Evolutionary conservation across 768 basidiomycete species (phyloP).

Genomic region (Termitomyces sp.): DNA sequence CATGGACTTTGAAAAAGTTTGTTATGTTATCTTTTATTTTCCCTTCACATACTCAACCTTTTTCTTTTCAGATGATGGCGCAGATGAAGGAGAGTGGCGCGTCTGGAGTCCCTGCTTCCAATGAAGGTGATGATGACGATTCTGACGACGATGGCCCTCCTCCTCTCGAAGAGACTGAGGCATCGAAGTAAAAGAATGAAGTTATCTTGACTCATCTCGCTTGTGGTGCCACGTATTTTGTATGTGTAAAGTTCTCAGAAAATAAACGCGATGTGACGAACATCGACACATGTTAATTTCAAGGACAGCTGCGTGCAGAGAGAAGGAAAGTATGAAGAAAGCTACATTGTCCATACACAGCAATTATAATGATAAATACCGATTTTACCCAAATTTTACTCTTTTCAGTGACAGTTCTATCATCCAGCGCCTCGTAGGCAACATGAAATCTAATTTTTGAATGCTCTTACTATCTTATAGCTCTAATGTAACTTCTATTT

Average conservation of each 20-base stretch:
- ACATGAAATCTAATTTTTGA: not conserved
- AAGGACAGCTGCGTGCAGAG: not conserved
- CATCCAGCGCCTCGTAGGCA: not conserved
- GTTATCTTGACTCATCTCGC: not conserved
- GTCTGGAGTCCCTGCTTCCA: conserved; percentile 18
- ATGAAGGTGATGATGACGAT: conserved; percentile 38
- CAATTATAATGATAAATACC: not conserved
- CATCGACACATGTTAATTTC: not conserved
- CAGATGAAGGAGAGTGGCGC: conserved; percentile 29
- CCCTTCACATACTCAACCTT: not conserved
- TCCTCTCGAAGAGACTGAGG: conserved; percentile 68
- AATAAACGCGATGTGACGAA: not conserved
- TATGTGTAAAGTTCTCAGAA: not conserved
- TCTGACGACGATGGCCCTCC: conserved; percentile 69
- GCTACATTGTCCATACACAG: not conserved
- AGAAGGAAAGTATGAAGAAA: not conserved
- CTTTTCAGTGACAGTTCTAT: no score
- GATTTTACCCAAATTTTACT: no score
- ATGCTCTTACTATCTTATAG: conserved; percentile 12
- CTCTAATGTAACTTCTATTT: conserved; percentile 41
- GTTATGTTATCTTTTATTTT: conserved; percentile 16
- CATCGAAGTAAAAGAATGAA: conserved; percentile 27
- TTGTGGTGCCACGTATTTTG: not conserved
- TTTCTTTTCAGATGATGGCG: conserved; percentile 41
- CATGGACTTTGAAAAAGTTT: conserved; percentile 64